Evolutionary conservation across 805 yeast species (phyloP).

Genomic region (Cyberlindnera saturnus): DNA sequence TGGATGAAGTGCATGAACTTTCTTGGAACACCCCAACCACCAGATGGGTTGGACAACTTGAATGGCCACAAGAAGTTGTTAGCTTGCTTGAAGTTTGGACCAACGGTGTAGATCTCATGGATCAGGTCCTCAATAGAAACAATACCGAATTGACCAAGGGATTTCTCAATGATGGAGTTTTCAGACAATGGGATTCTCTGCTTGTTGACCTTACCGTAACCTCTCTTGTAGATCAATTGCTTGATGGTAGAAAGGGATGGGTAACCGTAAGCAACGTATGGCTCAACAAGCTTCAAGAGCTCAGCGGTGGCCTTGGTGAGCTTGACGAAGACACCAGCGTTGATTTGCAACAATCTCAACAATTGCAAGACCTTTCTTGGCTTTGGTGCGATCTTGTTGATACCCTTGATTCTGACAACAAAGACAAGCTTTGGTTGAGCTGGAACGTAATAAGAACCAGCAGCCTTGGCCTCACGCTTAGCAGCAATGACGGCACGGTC

Average conservation of each 20-base stretch:
- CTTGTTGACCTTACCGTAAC: slow-evolving; percentile 94
- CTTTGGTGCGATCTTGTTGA: slow-evolving; percentile 97
- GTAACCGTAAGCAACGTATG: slow-evolving; percentile 97
- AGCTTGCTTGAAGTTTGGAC: slow-evolving; percentile 98
- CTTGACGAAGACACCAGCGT: slow-evolving; percentile 92
- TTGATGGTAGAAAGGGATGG: slow-evolving; percentile 88
- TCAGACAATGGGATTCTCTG: slow-evolving; percentile 90
- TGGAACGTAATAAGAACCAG: slow-evolving; percentile 90
- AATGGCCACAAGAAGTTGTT: slow-evolving; percentile 98
- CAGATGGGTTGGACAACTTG: slow-evolving; percentile 93
- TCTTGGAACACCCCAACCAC: slow-evolving; percentile 97
- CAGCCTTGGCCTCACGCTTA: slow-evolving; percentile 90
- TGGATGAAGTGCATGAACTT: slow-evolving; percentile 95
- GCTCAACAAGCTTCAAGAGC: slow-evolving; percentile 90
- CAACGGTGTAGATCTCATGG: slow-evolving; percentile 94
- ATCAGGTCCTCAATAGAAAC: slow-evolving; percentile 87
- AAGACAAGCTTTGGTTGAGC: slow-evolving; percentile 93
- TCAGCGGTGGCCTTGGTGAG: slow-evolving; percentile 93
- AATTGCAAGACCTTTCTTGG: slow-evolving; percentile 98
- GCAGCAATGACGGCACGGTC: slow-evolving; percentile 84
- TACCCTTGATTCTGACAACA: slow-evolving; percentile 99
- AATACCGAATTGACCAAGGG: slow-evolving; percentile 90
- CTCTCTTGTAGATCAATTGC: slow-evolving; percentile 95
- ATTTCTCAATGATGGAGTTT: slow-evolving; percentile 81
- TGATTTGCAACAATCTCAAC: slow-evolving; percentile 88